phyloP scores from a whole-genome alignment of 2,329 filamentous ascomycete species.

The Cordyceps militaris region DNA sequence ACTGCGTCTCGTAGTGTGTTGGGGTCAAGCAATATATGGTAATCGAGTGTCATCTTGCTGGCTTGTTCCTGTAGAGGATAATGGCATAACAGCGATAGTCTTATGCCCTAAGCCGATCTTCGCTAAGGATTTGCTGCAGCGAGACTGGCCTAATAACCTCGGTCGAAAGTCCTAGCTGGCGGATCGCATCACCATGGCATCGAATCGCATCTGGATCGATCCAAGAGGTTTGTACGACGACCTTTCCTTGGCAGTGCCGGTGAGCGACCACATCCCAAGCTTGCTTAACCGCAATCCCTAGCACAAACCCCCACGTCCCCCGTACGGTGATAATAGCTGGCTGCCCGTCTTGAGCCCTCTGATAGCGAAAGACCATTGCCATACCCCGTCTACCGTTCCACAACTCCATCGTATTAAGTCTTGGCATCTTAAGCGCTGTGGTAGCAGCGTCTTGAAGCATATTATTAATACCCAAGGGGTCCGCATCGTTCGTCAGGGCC shows the following conservation, averaged over 20 bases:
- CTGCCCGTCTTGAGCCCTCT: slow-evolving; percentile 15
- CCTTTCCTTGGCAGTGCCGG: slow-evolving; percentile 15
- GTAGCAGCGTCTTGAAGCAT: slow-evolving; percentile 23
- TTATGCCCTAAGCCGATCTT: background rate
- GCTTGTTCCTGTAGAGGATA: no score
- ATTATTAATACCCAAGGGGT: slow-evolving; percentile 17
- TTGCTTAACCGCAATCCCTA: slow-evolving; percentile 15
- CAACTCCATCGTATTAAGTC: slow-evolving; percentile 24
- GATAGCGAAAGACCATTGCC: slow-evolving; percentile 21
- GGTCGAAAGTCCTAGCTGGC: slow-evolving; percentile 17
- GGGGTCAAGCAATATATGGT: no score
- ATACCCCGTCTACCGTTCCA: slow-evolving; percentile 25
- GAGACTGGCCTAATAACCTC: slow-evolving; percentile 14
- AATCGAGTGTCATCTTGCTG: no score
- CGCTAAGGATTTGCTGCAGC: slow-evolving; percentile 17
- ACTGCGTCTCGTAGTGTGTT: no score
- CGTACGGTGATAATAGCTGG: slow-evolving; percentile 19
- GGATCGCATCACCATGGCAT: slow-evolving; percentile 21
- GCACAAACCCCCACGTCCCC: slow-evolving; percentile 19
- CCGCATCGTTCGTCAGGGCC: slow-evolving; percentile 19
- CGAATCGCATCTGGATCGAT: slow-evolving; percentile 15
- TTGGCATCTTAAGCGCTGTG: slow-evolving; percentile 24
- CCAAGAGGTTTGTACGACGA: slow-evolving; percentile 15
- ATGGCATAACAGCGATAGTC: no score
- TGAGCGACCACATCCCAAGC: slow-evolving; percentile 21